Evolutionary conservation across 2,329 filamentous ascomycete species (phyloP).

Genomic region (Ophiosphaerella korrae): DNA sequence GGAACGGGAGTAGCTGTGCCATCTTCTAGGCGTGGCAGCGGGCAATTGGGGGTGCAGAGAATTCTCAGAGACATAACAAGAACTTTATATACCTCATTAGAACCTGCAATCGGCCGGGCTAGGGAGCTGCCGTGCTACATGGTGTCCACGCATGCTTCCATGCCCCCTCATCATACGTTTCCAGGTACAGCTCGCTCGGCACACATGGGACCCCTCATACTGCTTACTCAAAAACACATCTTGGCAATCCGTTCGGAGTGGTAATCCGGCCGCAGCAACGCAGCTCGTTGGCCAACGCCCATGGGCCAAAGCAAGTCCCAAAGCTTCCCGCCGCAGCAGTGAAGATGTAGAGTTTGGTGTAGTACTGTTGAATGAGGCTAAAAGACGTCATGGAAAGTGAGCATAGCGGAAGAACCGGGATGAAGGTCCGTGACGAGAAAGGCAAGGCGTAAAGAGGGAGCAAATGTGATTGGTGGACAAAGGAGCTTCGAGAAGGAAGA

Average conservation of each 20-base stretch:
- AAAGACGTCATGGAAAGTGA: slow-evolving; percentile 21
- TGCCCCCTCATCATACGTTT: slow-evolving; percentile 7
- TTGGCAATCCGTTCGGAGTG: slow-evolving; percentile 6
- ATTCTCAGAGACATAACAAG: background rate
- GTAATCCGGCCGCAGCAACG: slow-evolving; percentile 7
- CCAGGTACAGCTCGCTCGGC: slow-evolving; percentile 17
- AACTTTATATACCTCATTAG: slow-evolving; percentile 17
- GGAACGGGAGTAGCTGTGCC: slow-evolving; percentile 20
- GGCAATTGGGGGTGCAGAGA: no score
- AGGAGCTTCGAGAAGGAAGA: slow-evolving; percentile 23
- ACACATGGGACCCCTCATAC: slow-evolving; percentile 17
- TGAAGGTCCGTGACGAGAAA: slow-evolving; percentile 27
- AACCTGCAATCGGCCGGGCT: background rate
- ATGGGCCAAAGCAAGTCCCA: slow-evolving; percentile 23
- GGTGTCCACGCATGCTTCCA: slow-evolving; percentile 6
- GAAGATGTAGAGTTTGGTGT: slow-evolving; percentile 17
- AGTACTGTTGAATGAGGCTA: slow-evolving; percentile 11
- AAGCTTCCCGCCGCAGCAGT: slow-evolving; percentile 17
- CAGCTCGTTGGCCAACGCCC: slow-evolving; percentile 20
- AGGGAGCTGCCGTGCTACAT: slow-evolving; percentile 15
- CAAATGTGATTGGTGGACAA: slow-evolving; percentile 33
- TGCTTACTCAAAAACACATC: slow-evolving; percentile 5
- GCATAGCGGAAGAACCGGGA: slow-evolving; percentile 27
- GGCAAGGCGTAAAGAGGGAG: slow-evolving; percentile 9
- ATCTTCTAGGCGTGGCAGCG: slow-evolving; percentile 12